Evolutionary conservation across 2,329 filamentous ascomycete species (phyloP), one percentile per base, ranked within the genome.

Genomic region (Neopestalotiopsis sp.): DNA sequence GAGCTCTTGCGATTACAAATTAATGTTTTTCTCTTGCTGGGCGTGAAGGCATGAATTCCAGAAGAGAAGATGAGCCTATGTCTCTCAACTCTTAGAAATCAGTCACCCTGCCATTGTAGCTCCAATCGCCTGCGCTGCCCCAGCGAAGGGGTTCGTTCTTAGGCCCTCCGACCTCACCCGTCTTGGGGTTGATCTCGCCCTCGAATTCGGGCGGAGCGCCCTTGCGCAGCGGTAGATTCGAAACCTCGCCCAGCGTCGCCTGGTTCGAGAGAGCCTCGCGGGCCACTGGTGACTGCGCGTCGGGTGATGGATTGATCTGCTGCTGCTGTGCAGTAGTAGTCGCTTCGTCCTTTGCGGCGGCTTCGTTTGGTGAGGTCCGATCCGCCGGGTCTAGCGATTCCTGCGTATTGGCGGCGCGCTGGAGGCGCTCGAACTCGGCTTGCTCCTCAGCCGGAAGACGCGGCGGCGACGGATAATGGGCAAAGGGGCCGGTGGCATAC

Each of bases 61-160:
- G 34, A 62, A 14, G n/a, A 17, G 24, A 10, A 34, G 12, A 34
- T 14, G 24, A 40, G 30, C 40, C 6, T 10, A 9, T 24, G 45
- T n/a, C n/a, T n/a, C 17, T 53, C 45, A 9, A 20, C 13, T 7
- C 12, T 77, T 74, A 90, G 70, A 99, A 99, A 81, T 99, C 96
- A 30, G 95, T 98, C 67, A 97, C 95, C 72, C 95, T 86, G 61
- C 96, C 96, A 80, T 98, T 98, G 81, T 93, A 99, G 79, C 94
- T 98, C 92, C 95, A 99, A 75, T 91, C 89, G 1, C 93, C 91
- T 0, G 76, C 79, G 20, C 87, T 84, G 0, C 94, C 94, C 95
- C 95, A 98, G 75, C 95, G 85, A 78, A 98, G 78, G 65, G 96
- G 96, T 82, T 99, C 95, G 78, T 97, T 98, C 90, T 98, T 99